Conservation (phyloP, 2,329 filamentous ascomycete species). For the Pseudogymnoascus sp. region DNA sequence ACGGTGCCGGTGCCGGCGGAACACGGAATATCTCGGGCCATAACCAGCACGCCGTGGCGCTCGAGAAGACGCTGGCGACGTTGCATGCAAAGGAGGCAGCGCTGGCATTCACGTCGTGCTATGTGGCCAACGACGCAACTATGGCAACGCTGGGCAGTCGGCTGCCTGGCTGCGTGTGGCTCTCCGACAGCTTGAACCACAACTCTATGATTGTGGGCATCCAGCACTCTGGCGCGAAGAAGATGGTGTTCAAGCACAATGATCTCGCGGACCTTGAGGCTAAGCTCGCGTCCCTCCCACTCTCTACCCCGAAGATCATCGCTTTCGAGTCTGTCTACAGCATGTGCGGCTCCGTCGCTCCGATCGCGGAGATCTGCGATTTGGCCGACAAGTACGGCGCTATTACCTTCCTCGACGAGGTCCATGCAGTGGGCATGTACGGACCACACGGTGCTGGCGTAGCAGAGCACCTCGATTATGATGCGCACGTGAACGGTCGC, state of each 20-base stretch:
- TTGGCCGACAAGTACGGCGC: constrained; percentile 96
- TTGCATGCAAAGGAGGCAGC: constrained; percentile 88
- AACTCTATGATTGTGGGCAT: constrained; percentile 99
- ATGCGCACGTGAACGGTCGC: constrained; percentile 68
- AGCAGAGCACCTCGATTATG: constrained; percentile 93
- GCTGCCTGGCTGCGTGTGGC: constrained; percentile 89
- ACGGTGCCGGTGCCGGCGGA: constrained; percentile 89
- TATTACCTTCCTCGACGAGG: constrained; percentile 95
- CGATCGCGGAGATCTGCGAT: constrained; percentile 93
- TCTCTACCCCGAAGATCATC: constrained; percentile 90
- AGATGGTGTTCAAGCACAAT: constrained; percentile 98
- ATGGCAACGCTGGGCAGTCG: constrained; percentile 95
- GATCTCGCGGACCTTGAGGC: constrained; percentile 87
- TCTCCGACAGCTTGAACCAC: constrained; percentile 97
- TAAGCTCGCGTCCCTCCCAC: constrained; percentile 81
- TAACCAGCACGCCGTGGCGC: constrained; percentile 82
- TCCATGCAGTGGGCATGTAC: constrained; percentile 99
- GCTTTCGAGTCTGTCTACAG: constrained; percentile 98
- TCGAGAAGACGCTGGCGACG: constrained; percentile 77
- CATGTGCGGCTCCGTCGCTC: constrained; percentile 97
- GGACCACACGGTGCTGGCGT: constrained; percentile 92
- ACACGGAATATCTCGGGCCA: constrained; percentile 98
- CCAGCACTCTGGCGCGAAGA: constrained; percentile 91
- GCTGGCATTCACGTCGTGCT: constrained; percentile 94
- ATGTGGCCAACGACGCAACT: constrained; percentile 95